Conservation (phyloP, 164 flowering plant genomes). For the Tinospora cordifolia region DNA sequence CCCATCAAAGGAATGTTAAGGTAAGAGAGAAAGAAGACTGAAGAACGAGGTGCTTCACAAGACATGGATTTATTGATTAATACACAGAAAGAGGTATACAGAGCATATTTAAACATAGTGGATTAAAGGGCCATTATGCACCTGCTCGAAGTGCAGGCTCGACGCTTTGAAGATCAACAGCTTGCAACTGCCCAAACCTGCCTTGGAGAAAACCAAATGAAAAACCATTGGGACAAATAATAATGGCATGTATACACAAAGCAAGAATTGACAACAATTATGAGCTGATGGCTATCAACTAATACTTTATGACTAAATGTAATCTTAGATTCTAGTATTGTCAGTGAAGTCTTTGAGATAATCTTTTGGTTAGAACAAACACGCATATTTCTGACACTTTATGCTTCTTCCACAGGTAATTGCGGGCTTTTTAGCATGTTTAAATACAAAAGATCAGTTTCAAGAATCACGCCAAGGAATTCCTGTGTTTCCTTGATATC, state of each 20-base stretch:
- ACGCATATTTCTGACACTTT: too few relatives aligned
- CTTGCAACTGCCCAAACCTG: conserved; percentile 99
- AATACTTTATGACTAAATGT: background rate
- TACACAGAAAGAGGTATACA: background rate
- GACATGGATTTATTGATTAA: too few relatives aligned
- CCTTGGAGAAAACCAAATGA: conserved; percentile 4
- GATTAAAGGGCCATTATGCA: conserved; percentile 12
- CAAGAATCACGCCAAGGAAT: too few relatives aligned
- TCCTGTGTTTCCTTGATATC: too few relatives aligned
- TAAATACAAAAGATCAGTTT: too few relatives aligned
- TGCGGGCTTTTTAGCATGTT: too few relatives aligned
- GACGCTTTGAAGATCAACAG: conserved; percentile 68
- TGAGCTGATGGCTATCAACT: background rate
- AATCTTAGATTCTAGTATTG: too few relatives aligned
- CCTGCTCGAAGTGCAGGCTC: conserved; percentile 93
- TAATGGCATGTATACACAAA: background rate
- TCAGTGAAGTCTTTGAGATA: too few relatives aligned
- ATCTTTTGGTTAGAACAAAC: too few relatives aligned
- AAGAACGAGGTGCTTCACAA: too few relatives aligned
- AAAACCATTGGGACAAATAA: background rate
- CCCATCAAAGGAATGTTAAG: background rate
- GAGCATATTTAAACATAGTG: background rate
- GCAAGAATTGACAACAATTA: background rate
- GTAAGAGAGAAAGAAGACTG: too few relatives aligned
- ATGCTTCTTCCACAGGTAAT: too few relatives aligned